Base-by-base conservation (phyloP, 495 filamentous ascomycete species). In the Penicillium canescens region DNA sequence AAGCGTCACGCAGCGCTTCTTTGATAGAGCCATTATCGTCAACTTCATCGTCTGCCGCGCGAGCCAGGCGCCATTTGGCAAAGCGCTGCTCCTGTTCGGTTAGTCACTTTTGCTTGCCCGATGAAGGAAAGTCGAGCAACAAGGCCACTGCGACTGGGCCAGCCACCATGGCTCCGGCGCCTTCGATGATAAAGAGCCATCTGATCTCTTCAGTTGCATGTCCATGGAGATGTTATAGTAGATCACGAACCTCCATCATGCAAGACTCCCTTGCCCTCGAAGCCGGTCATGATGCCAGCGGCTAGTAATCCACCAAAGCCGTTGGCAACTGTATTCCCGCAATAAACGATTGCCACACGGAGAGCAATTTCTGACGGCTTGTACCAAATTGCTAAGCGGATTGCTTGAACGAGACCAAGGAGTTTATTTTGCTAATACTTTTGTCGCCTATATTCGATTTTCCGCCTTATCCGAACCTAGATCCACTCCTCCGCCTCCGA, bases 161-260 rank as follows among this genome's bases (percentile, higher is more conserved):
- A 28, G 50, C 62, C 11, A 62, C 61, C 60, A 59, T 67, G 8
- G 54, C 62, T 12, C 56, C 58, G 2, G 64, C 48, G 2, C 60
- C 56, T 45, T 63, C 60, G 20, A 59, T 63, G 11, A 63, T 63
- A 14, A 63, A 63, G 3, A 63, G 52, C 56, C 60, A 63, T 46
- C 52, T 55, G 6, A 35, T 31, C 28, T 4, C 5, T 1, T 42
- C n/a, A 39, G 16, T 39, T 34, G 14, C 39, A 46, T 26, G 8
- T 4, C 24, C 9, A 11, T 9, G 13, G n/a, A 6, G 31, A 42
- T 41, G 13, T 1, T 14, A 0, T 18, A 26, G 18, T 24, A 31
- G 14, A 6, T 5, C 2, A 48, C 52, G 13, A 11, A 61, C 58
- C 55, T 57, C 61, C 64, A 66, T 7, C 57, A 55, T 21, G 42